Percentiles rank a stretch among this genome's conserved stretches.
Conservation (phyloP, 1,139 yeast species). For the Saccharomycopsis hybrid region DNA sequence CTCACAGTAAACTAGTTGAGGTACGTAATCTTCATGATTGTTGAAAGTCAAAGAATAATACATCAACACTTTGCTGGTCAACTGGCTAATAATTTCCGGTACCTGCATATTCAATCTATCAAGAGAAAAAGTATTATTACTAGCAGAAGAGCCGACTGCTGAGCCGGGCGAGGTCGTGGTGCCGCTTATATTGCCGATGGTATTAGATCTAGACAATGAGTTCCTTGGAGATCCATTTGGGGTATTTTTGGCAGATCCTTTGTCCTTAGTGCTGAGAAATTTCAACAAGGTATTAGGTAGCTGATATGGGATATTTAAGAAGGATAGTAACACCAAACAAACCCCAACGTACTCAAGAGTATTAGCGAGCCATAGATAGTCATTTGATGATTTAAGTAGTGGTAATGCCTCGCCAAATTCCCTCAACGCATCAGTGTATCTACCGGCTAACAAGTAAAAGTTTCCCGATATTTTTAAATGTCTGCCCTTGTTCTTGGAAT, state of each 20-base stretch:
- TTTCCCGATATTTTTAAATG: constrained; percentile 71
- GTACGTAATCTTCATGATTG: constrained; percentile 70
- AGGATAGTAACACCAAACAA: constrained; percentile 54
- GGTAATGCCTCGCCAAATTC: constrained; percentile 68
- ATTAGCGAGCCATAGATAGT: constrained; percentile 82
- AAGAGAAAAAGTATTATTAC: constrained; percentile 21
- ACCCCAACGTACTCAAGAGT: constrained; percentile 77
- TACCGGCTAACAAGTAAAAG: constrained; percentile 73
- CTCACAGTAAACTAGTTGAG: constrained; percentile 76
- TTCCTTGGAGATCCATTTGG: constrained; percentile 36
- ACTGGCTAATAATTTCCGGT: constrained; percentile 46
- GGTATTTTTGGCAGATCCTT: constrained; percentile 19
- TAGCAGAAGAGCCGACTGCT: background rate
- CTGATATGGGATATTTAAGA: constrained; percentile 51
- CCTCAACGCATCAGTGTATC: constrained; percentile 60
- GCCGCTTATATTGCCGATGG: constrained; percentile 10
- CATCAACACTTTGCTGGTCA: constrained; percentile 44
- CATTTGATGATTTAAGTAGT: constrained; percentile 56
- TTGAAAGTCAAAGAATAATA: constrained; percentile 55
- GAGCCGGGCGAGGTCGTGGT: background rate
- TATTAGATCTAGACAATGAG: constrained; percentile 28
- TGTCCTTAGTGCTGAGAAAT: constrained; percentile 21
- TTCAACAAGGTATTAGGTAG: constrained; percentile 44
- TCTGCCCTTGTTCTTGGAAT: constrained; percentile 60
- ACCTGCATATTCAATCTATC: constrained; percentile 27